Base-by-base conservation (phyloP, 768 basidiomycete genomes). In the Tulasnella sp. region DNA sequence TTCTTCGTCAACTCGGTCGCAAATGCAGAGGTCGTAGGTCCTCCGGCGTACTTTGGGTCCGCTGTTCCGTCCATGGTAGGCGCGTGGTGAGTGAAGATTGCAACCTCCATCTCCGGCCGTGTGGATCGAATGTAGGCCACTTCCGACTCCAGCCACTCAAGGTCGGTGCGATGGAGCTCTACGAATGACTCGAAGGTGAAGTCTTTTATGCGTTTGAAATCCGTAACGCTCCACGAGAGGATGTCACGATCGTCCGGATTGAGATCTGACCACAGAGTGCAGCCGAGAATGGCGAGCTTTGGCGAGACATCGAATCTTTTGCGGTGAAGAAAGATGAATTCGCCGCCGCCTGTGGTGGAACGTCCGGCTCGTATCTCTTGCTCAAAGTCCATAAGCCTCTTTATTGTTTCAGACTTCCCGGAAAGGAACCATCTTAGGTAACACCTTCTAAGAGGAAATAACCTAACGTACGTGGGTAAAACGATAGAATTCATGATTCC, bases 81-180 rank as follows among this genome's bases (percentile, higher is more conserved):
- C 1, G 74, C 72, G 59, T 76, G 72, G 59, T 76, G 74, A 11
- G 73, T 73, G 62, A 75, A 69, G 9, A 75, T 66, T 19, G 71
- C 63, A 5, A 75, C 60, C 19, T 63, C 50, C 22, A 72, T 60
- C 24, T 68, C 60, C 1, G 69, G 69, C 61, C 72, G 70, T 22
- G 70, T 60, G 4, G 25, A 15, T 15, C 63, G 64, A 49, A 74
- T 67, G 11, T 63, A 15, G 17, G 65, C 51, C 29, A 72, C 59
- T 12, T 64, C 59, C 4, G 38, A 29, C 44, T 68, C 63, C n/a
- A 75, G 68, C 74, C 74, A 75, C 5, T 46, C 58, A 24, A 64
- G 38, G 61, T 75, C 73, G 11, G 59, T 59, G 1, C 31, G 52
- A 60, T 75, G 74, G 4, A 63, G 55, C 2, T 60, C 61, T 17